Percentiles rank a stretch among this genome's conserved stretches.
These are phyloP conservation scores for Haberlea rhodopensis DNA, from an alignment of 257 asterid genomes.

Conservation along the genomic window DNA sequence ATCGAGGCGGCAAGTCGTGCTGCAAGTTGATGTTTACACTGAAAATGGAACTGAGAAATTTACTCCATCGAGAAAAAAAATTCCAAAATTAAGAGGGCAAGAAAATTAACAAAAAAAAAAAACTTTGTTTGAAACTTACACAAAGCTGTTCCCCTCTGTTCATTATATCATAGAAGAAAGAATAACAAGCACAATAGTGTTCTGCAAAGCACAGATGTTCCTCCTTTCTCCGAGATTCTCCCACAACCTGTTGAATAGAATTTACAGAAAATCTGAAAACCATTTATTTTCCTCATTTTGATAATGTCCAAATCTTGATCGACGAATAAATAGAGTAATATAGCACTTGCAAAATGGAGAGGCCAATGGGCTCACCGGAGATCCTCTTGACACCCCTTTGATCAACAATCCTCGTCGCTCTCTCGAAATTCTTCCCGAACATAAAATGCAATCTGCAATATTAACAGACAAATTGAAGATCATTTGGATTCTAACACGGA, in stretches of 20 bases:
- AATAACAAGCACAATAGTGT: conserved; percentile 79
- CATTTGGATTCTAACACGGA: background rate
- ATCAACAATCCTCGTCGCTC: conserved; percentile 75
- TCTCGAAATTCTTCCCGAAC: conserved; percentile 83
- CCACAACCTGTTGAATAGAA: conserved; percentile 51
- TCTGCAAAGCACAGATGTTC: conserved; percentile 77
- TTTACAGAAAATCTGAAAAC: background rate
- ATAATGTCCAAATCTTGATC: background rate
- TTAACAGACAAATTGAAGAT: background rate
- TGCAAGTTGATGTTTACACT: conserved; percentile 98
- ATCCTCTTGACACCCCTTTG: conserved; percentile 80
- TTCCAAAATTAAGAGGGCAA: background rate
- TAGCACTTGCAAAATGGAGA: conserved; percentile 67
- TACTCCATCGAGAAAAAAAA: background rate
- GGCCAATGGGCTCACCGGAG: conserved; percentile 68
- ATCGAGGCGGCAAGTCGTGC: conserved; percentile 79
- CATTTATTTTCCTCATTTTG: background rate
- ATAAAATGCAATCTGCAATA: conserved; percentile 65
- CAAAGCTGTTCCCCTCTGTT: conserved; percentile 92
- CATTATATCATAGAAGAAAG: conserved; percentile 86
- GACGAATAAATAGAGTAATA: background rate
- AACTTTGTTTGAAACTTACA: conserved; percentile 41
- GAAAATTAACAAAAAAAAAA: background rate
- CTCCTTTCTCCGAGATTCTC: conserved; percentile 85
- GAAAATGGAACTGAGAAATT: conserved; percentile 12